Conservation (phyloP, 2,329 filamentous ascomycete genomes). For the Xylariaceae sp. region DNA sequence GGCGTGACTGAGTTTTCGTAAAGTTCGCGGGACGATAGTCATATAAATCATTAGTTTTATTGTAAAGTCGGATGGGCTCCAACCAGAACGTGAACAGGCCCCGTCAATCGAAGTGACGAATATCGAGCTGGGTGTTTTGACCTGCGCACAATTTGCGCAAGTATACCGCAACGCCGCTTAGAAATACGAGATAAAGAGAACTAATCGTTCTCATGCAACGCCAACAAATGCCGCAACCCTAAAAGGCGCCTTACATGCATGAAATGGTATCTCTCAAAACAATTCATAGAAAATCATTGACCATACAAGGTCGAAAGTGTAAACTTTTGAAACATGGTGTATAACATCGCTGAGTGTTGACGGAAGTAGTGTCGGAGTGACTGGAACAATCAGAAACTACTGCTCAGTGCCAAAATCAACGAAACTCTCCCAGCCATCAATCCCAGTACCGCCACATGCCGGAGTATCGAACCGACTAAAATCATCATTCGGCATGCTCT, state of each 20-base stretch:
- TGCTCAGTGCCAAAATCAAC: slow-evolving; percentile 41
- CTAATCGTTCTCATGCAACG: neutral
- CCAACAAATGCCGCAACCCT: neutral
- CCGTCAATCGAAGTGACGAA: no score
- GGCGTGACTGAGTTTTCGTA: no score
- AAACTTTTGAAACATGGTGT: neutral
- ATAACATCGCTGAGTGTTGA: neutral
- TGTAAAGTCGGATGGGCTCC: no score
- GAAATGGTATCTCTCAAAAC: slow-evolving; percentile 10
- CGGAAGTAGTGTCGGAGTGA: no score
- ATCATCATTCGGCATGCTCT: slow-evolving; percentile 15
- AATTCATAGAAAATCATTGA: neutral
- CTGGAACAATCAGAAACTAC: slow-evolving; percentile 19
- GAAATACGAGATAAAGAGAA: no score
- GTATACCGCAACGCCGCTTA: neutral
- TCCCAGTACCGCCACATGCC: slow-evolving; percentile 22
- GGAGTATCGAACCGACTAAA: slow-evolving; percentile 33
- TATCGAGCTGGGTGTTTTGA: no score
- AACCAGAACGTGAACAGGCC: no score
- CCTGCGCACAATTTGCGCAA: no score
- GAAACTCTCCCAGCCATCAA: slow-evolving; percentile 39
- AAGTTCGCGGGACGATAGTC: no score
- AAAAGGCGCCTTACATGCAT: neutral
- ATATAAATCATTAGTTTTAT: no score
- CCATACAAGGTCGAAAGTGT: no score